Evolutionary conservation across 2,329 filamentous ascomycete genomes (phyloP).

Genomic region (Elsinoe necatrix): DNA sequence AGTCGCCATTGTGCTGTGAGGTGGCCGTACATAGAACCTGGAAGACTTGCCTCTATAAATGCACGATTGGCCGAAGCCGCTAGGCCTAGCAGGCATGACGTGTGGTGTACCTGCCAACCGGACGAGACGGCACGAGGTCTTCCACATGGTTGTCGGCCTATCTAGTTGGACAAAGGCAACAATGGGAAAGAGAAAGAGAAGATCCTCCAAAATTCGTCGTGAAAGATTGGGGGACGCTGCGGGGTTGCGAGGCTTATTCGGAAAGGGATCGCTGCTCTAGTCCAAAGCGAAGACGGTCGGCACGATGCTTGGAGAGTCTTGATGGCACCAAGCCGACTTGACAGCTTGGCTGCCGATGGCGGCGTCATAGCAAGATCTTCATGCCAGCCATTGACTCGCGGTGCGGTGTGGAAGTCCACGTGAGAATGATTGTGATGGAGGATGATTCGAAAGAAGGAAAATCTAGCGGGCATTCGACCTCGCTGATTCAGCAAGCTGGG

Average conservation of each 20-base stretch:
- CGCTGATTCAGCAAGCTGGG: not conserved
- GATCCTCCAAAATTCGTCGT: not conserved
- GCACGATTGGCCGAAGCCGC: not conserved
- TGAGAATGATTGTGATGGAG: too few species aligned
- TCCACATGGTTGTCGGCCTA: not conserved
- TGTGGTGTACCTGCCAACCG: not conserved
- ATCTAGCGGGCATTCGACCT: too few species aligned
- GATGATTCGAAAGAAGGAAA: too few species aligned
- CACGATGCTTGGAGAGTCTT: conserved; percentile 2
- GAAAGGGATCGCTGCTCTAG: conserved; percentile 5
- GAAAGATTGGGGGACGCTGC: not conserved
- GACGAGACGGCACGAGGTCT: not conserved
- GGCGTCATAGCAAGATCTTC: not conserved
- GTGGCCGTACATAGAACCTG: not conserved
- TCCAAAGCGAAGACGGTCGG: not conserved
- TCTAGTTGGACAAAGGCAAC: not conserved
- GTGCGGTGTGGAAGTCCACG: not conserved
- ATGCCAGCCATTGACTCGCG: not conserved
- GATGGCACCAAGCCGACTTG: conserved; percentile 1
- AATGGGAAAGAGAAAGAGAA: not conserved
- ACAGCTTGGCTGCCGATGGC: not conserved
- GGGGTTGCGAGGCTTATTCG: not conserved
- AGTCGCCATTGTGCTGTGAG: conserved; percentile 37
- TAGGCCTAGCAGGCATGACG: not conserved
- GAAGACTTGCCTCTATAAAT: not conserved